Base-by-base conservation (phyloP, 2,329 filamentous ascomycete genomes). In the Myriosclerotinia curreyana region DNA sequence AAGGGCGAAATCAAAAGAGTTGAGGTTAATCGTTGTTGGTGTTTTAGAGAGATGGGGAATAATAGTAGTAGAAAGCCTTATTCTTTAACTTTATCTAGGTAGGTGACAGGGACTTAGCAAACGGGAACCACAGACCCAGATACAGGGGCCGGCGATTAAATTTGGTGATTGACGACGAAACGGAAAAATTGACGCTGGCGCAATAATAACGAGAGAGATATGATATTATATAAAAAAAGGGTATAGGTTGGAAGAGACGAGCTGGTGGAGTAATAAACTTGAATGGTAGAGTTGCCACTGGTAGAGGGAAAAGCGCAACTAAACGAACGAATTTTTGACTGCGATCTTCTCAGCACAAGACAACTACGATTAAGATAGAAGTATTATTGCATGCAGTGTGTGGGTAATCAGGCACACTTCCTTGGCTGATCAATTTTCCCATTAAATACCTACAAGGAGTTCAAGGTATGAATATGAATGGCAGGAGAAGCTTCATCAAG, bases 101-200 rank as follows among this genome's bases (percentile, higher is more conserved):
- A 46, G 14, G 28, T 53, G 49, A 40, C 58, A 53, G 58, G 46
- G 55, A 22, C 42, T 36, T 25, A 14, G 55, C 3, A 20, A 28
- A 17, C 46, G 46, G 17, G 25, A 53, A 31, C 20, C 48, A 44
- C 40, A 22, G 7, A 12, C 38, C 48, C 59, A 53, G 59, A 28
- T 34, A 54, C 36, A 54, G 50, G 59, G 59, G 50, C 28, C n/a
- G 31, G 60, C 60, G 60, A 55, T 62, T 55, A 48, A 61, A 55
- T n/a, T 25, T 28, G 12, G 25, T 36, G 60, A 25, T 46, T 36
- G 28, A 20, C 40, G 50, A 54, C 28, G 25, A 61, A 20, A 36
- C 38, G 20, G 25, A n/a, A 9, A 48, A 46, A 36, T 55, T 62
- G 50, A 48, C 60, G 60, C 40, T 34, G 50, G 42, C 11, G 60